Base-by-base conservation (phyloP, 441 rosid species). In the Francoa sonchifolia region DNA sequence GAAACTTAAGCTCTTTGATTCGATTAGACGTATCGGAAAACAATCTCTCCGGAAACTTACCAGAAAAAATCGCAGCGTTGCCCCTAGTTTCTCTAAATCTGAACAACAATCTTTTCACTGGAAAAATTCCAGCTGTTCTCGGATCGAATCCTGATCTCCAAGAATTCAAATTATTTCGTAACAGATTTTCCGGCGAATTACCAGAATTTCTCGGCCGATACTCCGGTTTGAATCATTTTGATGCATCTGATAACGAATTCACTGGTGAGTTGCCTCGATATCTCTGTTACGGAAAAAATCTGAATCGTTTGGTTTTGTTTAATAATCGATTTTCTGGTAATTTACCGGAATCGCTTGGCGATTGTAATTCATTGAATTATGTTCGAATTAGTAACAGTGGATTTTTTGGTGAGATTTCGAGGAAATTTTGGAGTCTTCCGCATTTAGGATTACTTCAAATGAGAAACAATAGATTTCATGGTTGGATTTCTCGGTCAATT, bases 111-210 rank as follows among this genome's bases (percentile, higher is more conserved):
- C 30, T 31, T 46, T 58, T 82, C 53, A 56, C 39, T 5, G 88
- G 94, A 0, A 66, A 60, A 30, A 52, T 82, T 11, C 80, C 88
- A 0, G 62, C 55, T 2, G 36, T 53, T 22, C 22, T 83, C 33
- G 76, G 76, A 22, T 7, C 45, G 9, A 76, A 79, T 47, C 76
- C 63, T 1, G 59, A 68, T 41, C 59, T 82, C n/a, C 8, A 1
- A 37, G 46, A 57, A 11, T 54, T 83, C 6, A 72, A 65, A 42
- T 67, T 83, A 59, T 83, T 72, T 59, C 72, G 77, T 62, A 83
- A 83, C 74, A 72, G 76, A 40, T 83, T 83, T 32, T 56, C 64
- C 0, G 94, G 94, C 3, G 62, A 16, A 0, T 63, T 83, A 25
- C 87, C 90, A 0, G 22, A 22, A 6, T 58, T 62, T 45, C 55